These are phyloP conservation scores for Melanogaster broomeanus DNA, from an alignment of 768 basidiomycete species.

Conservation along the genomic window DNA sequence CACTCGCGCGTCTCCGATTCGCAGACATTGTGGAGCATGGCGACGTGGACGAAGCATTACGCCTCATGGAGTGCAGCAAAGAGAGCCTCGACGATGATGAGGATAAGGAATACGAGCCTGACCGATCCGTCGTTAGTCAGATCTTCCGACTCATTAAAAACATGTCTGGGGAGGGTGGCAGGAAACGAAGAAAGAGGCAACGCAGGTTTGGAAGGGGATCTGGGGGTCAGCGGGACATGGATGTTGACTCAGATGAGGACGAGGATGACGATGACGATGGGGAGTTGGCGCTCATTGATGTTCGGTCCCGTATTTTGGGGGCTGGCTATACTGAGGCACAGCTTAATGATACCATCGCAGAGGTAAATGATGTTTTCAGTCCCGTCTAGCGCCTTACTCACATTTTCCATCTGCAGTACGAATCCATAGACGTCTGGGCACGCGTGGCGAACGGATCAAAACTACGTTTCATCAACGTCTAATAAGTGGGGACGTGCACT, in stretches of 20 bases:
- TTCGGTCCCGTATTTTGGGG: constrained; percentile 81
- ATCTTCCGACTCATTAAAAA: constrained; percentile 91
- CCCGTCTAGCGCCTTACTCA: constrained; percentile 2
- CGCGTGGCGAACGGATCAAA: constrained; percentile 85
- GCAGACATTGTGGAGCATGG: constrained; percentile 75
- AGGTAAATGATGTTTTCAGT: constrained; percentile 50
- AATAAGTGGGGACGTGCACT: too few species aligned
- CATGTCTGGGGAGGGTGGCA: constrained; percentile 58
- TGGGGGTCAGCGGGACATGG: constrained; percentile 69
- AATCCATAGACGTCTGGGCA: constrained; percentile 77
- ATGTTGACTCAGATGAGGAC: constrained; percentile 68
- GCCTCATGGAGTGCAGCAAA: constrained; percentile 97
- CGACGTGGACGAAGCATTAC: constrained; percentile 95
- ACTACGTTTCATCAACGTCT: constrained; percentile 61
- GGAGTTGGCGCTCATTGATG: constrained; percentile 83
- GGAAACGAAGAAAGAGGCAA: constrained; percentile 42
- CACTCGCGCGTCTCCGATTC: constrained; percentile 89
- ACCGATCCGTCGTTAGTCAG: constrained; percentile 78
- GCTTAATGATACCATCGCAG: constrained; percentile 79
- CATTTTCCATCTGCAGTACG: constrained; percentile 61
- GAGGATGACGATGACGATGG: constrained; percentile 67
- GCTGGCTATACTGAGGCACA: constrained; percentile 91
- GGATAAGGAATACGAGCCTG: constrained; percentile 66
- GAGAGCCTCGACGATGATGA: constrained; percentile 84
- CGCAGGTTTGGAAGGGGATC: constrained; percentile 69